Percentiles rank a stretch among this genome's conserved stretches.
Evolutionary conservation across 768 basidiomycete genomes (phyloP).

Genomic region (Termitomyces sp.): DNA sequence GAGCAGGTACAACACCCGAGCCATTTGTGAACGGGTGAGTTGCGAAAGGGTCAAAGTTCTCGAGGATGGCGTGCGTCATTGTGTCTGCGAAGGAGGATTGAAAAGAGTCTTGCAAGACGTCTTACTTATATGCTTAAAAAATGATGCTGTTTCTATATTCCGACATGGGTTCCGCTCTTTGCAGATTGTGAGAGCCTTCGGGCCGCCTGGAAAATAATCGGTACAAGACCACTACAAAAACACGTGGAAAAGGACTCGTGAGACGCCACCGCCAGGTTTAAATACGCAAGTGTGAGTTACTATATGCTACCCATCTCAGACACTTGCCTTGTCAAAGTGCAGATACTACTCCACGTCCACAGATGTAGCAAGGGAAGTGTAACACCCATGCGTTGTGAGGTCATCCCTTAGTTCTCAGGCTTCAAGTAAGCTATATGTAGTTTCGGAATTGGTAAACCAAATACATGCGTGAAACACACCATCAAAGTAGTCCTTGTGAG

Average conservation of each 20-base stretch:
- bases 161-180: slow-evolving; percentile 10
- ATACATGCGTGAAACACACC: not conserved
- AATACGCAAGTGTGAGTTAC: not conserved
- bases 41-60: slow-evolving; percentile 53
- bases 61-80: slow-evolving; percentile 30
- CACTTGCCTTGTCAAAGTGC: not conserved
- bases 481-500: not conserved
- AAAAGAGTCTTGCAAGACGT: not conserved
- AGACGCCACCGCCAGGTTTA: not conserved
- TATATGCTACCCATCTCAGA: not conserved
- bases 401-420: too few relatives aligned
- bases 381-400: too few relatives aligned
- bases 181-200: not conserved
- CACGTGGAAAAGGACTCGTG: slow-evolving; percentile 6
- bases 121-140: slow-evolving; percentile 6
- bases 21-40: slow-evolving; percentile 54
- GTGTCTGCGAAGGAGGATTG: not conserved
- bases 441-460: not conserved
- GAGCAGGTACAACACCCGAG: slow-evolving; percentile 31
- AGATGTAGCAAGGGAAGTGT: not conserved
- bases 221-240: not conserved
- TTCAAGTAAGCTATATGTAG: too few relatives aligned
- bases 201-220: slow-evolving; percentile 10
- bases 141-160: not conserved
- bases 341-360: not conserved